Evolutionary conservation across 2,329 filamentous ascomycete genomes (phyloP).

Genomic region (Ophiostoma sp.): DNA sequence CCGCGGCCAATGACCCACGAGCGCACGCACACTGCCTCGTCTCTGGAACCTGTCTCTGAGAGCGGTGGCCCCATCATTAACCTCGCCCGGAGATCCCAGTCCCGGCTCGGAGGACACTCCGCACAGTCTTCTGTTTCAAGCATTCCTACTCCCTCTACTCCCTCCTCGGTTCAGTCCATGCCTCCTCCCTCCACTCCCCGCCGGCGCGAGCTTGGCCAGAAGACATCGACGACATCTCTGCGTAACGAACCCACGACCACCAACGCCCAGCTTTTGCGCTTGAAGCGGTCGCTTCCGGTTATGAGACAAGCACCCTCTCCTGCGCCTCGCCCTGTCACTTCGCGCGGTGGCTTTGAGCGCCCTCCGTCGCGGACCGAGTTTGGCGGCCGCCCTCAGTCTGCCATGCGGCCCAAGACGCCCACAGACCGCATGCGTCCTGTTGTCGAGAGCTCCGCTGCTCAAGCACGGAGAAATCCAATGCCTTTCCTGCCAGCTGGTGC

Average conservation of each 20-base stretch:
- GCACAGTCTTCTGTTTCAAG: slow-evolving; percentile 68
- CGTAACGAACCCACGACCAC: slow-evolving; percentile 65
- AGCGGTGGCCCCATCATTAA: slow-evolving; percentile 70
- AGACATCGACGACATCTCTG: slow-evolving; percentile 55
- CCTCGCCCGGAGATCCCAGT: slow-evolving; percentile 62
- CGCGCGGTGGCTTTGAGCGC: slow-evolving; percentile 53
- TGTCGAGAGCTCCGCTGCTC: slow-evolving; percentile 54
- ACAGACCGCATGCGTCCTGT: slow-evolving; percentile 59
- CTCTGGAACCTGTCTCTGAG: slow-evolving; percentile 91
- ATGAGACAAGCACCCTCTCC: slow-evolving; percentile 56
- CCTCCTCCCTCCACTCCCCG: slow-evolving; percentile 59
- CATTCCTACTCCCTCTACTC: slow-evolving; percentile 61
- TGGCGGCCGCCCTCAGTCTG: slow-evolving; percentile 49
- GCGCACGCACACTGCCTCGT: slow-evolving; percentile 65
- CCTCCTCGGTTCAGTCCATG: slow-evolving; percentile 54
- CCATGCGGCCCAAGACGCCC: slow-evolving; percentile 68
- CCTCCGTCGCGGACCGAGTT: slow-evolving; percentile 60
- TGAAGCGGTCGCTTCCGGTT: slow-evolving; percentile 65
- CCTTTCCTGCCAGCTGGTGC: slow-evolving; percentile 80
- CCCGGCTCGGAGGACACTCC: slow-evolving; percentile 64
- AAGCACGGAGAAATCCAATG: slow-evolving; percentile 59
- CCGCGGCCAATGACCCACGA: slow-evolving; percentile 74
- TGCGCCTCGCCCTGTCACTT: slow-evolving; percentile 45
- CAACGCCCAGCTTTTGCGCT: slow-evolving; percentile 62
- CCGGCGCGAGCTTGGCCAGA: slow-evolving; percentile 59